These are phyloP conservation scores for Trypanosoma scelopori DNA, from an alignment of 208 protist genomes.

Conservation along the genomic window DNA sequence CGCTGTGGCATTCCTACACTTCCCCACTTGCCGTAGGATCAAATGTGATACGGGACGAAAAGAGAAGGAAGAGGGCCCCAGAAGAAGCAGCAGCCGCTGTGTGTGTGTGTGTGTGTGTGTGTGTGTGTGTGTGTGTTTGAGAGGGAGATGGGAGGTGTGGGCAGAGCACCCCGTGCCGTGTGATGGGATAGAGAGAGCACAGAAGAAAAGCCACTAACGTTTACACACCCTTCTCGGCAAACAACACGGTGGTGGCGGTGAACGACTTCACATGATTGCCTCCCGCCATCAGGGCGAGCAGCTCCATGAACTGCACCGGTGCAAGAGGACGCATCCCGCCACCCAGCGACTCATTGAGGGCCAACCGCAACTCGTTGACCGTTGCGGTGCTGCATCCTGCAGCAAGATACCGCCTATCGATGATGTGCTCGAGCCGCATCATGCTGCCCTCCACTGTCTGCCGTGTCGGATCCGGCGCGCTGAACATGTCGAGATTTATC, in stretches of 20 bases:
- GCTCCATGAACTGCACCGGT: constrained; percentile 75
- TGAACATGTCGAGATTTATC: constrained; percentile 91
- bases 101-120: too few species aligned
- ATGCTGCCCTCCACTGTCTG: constrained; percentile 85
- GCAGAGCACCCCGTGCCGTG: too few species aligned
- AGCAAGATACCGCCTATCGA: constrained; percentile 52
- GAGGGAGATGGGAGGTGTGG: too few species aligned
- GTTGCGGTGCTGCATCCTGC: constrained; percentile 40
- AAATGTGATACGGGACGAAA: constrained; percentile 2
- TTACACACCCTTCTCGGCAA: constrained; percentile 32
- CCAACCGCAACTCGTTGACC: constrained; percentile 65
- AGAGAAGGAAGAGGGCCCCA: constrained; percentile 10
- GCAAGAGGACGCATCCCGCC: constrained; percentile 53
- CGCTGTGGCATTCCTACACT: neutral
- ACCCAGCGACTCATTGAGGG: constrained; percentile 67
- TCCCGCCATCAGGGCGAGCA: constrained; percentile 74
- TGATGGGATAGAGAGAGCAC: too few species aligned
- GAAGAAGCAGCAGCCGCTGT: too few species aligned
- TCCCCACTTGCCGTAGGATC: neutral
- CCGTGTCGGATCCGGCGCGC: constrained; percentile 72
- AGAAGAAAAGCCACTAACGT: neutral
- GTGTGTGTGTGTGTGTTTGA: too few species aligned
- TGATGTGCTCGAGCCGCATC: constrained; percentile 65
- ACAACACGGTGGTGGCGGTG: constrained; percentile 58
- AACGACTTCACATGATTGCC: constrained; percentile 79